A percentile compares a stretch with the other conserved stretches of the same genome.
Evolutionary conservation across 441 rosid species (phyloP).

Genomic region (Erysimum cheiri): DNA sequence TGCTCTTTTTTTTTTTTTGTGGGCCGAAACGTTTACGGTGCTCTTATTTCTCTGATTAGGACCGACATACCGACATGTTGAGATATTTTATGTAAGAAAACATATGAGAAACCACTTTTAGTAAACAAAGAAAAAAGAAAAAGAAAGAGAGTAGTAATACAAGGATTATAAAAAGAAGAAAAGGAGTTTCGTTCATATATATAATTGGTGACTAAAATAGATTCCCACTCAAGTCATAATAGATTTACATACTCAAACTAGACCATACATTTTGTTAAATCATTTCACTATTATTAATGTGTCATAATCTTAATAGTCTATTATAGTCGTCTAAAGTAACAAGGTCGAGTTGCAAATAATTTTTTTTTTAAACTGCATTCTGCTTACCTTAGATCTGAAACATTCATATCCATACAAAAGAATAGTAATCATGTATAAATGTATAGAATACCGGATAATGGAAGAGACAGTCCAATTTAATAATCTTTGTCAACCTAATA

Average conservation of each 20-base stretch:
- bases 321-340: background rate
- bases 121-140: background rate
- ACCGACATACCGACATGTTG: conserved; percentile 28
- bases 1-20: too few species aligned
- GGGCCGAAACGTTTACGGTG: too few species aligned
- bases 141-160: background rate
- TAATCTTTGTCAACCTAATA: conserved; percentile 28
- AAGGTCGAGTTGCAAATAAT: conserved; percentile 20
- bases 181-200: background rate
- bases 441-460: conserved; percentile 32
- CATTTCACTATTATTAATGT: background rate
- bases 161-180: background rate
- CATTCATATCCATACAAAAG: conserved; percentile 20
- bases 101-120: conserved; percentile 27
- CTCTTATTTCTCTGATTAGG: conserved; percentile 3
- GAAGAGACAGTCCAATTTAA: conserved; percentile 33
- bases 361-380: background rate
- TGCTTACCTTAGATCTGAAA: conserved; percentile 30
- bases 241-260: background rate
- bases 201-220: background rate
- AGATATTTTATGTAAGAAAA: background rate
- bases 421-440: conserved; percentile 6
- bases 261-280: background rate
- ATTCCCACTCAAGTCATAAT: background rate
- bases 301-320: background rate